Evolutionary conservation across 371 early-diverging fungal species (phyloP).

Genomic region (Coemansia sp.): DNA sequence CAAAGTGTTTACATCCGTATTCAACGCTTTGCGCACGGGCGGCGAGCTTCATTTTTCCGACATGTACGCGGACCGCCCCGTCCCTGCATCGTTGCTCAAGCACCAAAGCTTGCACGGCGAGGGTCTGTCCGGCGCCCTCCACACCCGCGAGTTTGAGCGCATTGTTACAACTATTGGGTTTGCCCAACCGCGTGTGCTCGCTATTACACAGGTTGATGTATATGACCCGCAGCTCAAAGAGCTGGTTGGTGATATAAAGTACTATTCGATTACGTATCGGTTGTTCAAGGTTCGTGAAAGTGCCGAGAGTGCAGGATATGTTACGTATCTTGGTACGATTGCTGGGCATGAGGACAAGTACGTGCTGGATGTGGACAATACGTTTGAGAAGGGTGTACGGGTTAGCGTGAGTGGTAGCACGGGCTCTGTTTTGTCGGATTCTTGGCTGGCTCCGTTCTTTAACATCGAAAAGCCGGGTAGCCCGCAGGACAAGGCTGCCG

Average conservation of each 20-base stretch:
- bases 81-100: slow-evolving; percentile 25
- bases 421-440: slow-evolving; percentile 25
- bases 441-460: slow-evolving; percentile 45
- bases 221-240: slow-evolving; percentile 31
- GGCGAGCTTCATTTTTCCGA: slow-evolving; percentile 53
- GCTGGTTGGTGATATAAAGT: slow-evolving; percentile 42
- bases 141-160: slow-evolving; percentile 39
- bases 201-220: slow-evolving; percentile 25
- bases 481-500: not conserved
- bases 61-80: slow-evolving; percentile 43
- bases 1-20: slow-evolving; percentile 38
- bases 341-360: slow-evolving; percentile 35
- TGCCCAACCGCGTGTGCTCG: slow-evolving; percentile 30
- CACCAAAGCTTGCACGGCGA: slow-evolving; percentile 43
- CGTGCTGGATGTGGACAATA: slow-evolving; percentile 39
- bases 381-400: slow-evolving; percentile 18
- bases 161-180: slow-evolving; percentile 40
- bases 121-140: slow-evolving; percentile 49
- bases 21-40: slow-evolving; percentile 26
- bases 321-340: slow-evolving; percentile 34
- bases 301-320: not conserved
- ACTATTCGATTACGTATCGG: slow-evolving; percentile 49
- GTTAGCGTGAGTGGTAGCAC: slow-evolving; percentile 32
- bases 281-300: slow-evolving; percentile 36
- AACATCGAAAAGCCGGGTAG: slow-evolving; percentile 1